Conservation (phyloP, 2,329 filamentous ascomycete genomes). For the Stagonosporopsis tanaceti region DNA sequence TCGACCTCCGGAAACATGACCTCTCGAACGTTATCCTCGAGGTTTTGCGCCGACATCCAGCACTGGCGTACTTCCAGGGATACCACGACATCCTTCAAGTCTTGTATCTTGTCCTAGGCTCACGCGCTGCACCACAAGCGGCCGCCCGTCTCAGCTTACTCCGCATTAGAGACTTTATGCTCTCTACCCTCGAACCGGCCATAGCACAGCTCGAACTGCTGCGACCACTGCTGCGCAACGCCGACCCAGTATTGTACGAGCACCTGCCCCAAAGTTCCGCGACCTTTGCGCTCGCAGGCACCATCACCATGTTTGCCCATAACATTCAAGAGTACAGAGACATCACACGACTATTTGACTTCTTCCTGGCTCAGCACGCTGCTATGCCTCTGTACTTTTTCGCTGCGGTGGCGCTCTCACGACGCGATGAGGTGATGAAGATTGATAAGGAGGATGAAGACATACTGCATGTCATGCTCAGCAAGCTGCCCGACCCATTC, state of each 20-base stretch:
- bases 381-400: slow-evolving; percentile 91
- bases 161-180: slow-evolving; percentile 96
- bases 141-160: slow-evolving; percentile 85
- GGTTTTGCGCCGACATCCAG: slow-evolving; percentile 80
- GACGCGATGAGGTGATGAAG: slow-evolving; percentile 84
- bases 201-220: slow-evolving; percentile 86
- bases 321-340: slow-evolving; percentile 90
- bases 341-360: slow-evolving; percentile 91
- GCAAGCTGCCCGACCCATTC: slow-evolving; percentile 82
- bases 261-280: slow-evolving; percentile 84
- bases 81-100: slow-evolving; percentile 99
- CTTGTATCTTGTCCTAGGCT: slow-evolving; percentile 82
- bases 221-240: slow-evolving; percentile 77
- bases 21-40: slow-evolving; percentile 82
- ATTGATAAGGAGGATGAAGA: slow-evolving; percentile 79
- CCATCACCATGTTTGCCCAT: slow-evolving; percentile 94
- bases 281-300: slow-evolving; percentile 92
- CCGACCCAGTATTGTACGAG: slow-evolving; percentile 73
- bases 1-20: slow-evolving; percentile 75
- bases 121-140: slow-evolving; percentile 65
- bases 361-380: slow-evolving; percentile 85
- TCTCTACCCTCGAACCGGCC: slow-evolving; percentile 83
- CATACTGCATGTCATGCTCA: slow-evolving; percentile 88
- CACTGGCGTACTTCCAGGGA: slow-evolving; percentile 95
- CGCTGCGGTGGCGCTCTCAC: slow-evolving; percentile 75